Evolutionary conservation across 805 yeast genomes (phyloP).

Genomic region (Trichomonascus vanleenenianus): DNA sequence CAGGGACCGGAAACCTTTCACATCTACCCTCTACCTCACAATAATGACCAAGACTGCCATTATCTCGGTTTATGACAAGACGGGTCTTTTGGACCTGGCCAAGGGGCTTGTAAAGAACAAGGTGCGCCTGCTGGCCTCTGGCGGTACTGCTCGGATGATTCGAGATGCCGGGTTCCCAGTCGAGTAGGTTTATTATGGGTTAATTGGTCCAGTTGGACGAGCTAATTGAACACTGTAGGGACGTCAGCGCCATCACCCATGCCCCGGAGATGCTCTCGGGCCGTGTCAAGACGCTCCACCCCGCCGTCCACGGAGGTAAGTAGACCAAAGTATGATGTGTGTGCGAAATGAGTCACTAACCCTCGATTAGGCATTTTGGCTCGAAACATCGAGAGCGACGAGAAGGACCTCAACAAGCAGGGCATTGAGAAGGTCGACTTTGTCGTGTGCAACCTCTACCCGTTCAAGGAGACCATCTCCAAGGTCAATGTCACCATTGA

Average conservation of each 20-base stretch:
- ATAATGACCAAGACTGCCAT: slow-evolving; percentile 66
- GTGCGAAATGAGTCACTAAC: too few relatives aligned
- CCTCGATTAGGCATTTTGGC: slow-evolving; percentile 62
- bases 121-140: slow-evolving; percentile 91
- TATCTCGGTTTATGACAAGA: slow-evolving; percentile 93
- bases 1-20: too few relatives aligned
- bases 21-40: too few relatives aligned
- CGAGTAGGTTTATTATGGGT: slow-evolving; percentile 34
- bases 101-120: slow-evolving; percentile 85
- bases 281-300: slow-evolving; percentile 95
- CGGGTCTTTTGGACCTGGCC: slow-evolving; percentile 92
- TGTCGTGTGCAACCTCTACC: slow-evolving; percentile 96
- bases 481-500: slow-evolving; percentile 91
- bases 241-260: slow-evolving; percentile 88
- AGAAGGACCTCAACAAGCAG: slow-evolving; percentile 78
- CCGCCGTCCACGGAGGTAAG: slow-evolving; percentile 83
- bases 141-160: slow-evolving; percentile 91
- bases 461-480: slow-evolving; percentile 95
- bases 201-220: background rate
- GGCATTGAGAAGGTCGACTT: slow-evolving; percentile 93
- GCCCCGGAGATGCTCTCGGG: slow-evolving; percentile 99
- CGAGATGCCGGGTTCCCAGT: slow-evolving; percentile 98
- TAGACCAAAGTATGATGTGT: too few relatives aligned
- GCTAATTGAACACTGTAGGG: slow-evolving; percentile 30
- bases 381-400: slow-evolving; percentile 85